A percentile compares a stretch with the other conserved stretches of the same genome.
phyloP scores from a whole-genome alignment of 2,329 filamentous ascomycete species.

The Aureobasidium subglaciale region DNA sequence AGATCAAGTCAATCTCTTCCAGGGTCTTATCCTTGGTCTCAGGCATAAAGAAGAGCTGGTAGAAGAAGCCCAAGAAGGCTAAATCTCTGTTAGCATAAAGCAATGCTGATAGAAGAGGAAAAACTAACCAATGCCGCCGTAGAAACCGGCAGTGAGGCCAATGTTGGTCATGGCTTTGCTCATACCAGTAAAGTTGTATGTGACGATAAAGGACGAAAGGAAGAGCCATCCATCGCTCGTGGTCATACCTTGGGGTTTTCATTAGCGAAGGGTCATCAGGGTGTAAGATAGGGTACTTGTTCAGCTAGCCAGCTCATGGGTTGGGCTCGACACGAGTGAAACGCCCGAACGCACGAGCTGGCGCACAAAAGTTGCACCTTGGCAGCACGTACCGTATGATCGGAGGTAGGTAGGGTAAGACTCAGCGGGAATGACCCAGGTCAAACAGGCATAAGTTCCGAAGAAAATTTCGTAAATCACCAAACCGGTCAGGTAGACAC shows the following conservation, averaged over 20 bases:
- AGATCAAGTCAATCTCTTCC: slow-evolving; percentile 65
- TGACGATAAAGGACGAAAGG: slow-evolving; percentile 64
- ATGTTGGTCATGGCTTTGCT: slow-evolving; percentile 59
- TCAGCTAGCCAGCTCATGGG: no score
- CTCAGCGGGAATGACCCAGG: slow-evolving; percentile 47
- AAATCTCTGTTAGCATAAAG: background rate
- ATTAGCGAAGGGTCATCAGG: no score
- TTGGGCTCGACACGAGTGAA: no score
- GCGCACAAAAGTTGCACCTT: no score
- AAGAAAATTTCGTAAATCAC: slow-evolving; percentile 65
- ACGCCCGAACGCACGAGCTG: no score
- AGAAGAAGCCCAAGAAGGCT: slow-evolving; percentile 61
- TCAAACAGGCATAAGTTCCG: slow-evolving; percentile 35
- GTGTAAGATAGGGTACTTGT: no score
- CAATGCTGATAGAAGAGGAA: no score
- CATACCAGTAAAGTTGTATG: slow-evolving; percentile 69
- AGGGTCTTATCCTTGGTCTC: slow-evolving; percentile 64
- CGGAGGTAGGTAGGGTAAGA: slow-evolving; percentile 67
- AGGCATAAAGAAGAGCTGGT: slow-evolving; percentile 69
- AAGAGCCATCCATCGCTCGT: slow-evolving; percentile 62
- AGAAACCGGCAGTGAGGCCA: slow-evolving; percentile 63
- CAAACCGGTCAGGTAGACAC: slow-evolving; percentile 60
- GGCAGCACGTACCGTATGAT: slow-evolving; percentile 52
- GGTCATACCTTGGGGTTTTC: slow-evolving; percentile 50
- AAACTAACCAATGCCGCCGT: slow-evolving; percentile 53